phyloP scores from a whole-genome alignment of 345 rosid species.

The Dovyalis caffra region DNA sequence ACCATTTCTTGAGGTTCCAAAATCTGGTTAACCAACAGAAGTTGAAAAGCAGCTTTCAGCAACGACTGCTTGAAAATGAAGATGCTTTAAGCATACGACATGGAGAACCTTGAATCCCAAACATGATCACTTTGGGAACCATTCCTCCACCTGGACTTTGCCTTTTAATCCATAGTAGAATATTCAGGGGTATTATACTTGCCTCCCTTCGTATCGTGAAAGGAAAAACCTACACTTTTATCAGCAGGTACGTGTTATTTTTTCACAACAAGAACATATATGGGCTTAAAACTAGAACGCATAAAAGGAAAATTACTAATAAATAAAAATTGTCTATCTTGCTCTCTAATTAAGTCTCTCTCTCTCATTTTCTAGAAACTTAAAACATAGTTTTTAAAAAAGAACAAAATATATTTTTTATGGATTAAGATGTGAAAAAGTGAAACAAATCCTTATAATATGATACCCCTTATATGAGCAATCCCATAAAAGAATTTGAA shows the following conservation, averaged over 20 bases:
- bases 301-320: too few species aligned
- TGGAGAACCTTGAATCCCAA: constrained; percentile 3
- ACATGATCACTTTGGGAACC: constrained; percentile 4
- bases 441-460: too few species aligned
- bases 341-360: too few species aligned
- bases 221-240: constrained; percentile 9
- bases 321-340: too few species aligned
- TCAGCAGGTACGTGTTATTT: background rate
- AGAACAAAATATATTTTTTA: too few species aligned
- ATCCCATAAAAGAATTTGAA: too few species aligned
- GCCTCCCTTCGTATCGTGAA: background rate
- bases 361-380: too few species aligned
- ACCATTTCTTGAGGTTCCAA: too few species aligned
- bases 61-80: background rate
- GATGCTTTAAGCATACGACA: background rate
- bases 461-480: too few species aligned
- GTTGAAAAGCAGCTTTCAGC: background rate
- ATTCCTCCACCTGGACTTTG: constrained; percentile 1
- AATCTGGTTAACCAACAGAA: background rate
- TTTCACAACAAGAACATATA: background rate
- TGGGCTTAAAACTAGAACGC: background rate
- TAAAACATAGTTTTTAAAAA: too few species aligned
- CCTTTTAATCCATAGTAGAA: constrained; percentile 13
- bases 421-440: too few species aligned
- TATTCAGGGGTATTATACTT: constrained; percentile 29